Conservation (phyloP, 2,329 filamentous ascomycete genomes). For the Leptographium radiaticola region DNA sequence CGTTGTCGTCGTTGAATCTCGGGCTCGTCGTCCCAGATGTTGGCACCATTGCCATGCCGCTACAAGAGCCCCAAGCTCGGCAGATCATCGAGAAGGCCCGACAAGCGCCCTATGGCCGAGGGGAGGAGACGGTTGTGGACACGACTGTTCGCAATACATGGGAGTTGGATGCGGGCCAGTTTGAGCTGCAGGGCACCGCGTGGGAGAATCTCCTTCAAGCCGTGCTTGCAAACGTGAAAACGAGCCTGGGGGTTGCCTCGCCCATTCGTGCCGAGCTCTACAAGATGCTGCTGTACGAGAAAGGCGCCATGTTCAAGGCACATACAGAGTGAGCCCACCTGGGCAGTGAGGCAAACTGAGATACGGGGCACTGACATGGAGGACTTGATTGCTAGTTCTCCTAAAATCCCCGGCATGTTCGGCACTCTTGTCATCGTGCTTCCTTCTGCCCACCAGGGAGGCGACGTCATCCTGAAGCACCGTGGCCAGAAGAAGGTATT, state of each 20-base stretch:
- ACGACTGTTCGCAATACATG: constrained; percentile 23
- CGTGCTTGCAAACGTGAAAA: constrained; percentile 14
- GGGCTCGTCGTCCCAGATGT: background rate
- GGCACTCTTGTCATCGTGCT: constrained; percentile 32
- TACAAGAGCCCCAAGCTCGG: background rate
- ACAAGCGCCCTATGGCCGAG: constrained; percentile 23
- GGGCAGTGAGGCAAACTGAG: too few relatives aligned
- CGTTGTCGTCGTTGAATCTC: background rate
- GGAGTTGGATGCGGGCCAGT: constrained; percentile 23
- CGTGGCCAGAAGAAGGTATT: constrained; percentile 17
- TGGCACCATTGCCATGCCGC: background rate
- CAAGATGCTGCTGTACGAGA: constrained; percentile 32
- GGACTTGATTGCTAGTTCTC: constrained; percentile 14
- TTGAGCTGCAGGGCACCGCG: constrained; percentile 21
- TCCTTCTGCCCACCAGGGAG: constrained; percentile 31
- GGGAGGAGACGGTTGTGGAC: constrained; percentile 24
- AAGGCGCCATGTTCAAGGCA: constrained; percentile 31
- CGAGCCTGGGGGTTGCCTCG: constrained; percentile 16
- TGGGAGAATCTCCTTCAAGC: constrained; percentile 19
- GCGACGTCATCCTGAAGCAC: constrained; percentile 25
- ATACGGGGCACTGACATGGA: background rate
- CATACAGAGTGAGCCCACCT: constrained; percentile 22
- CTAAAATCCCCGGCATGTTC: constrained; percentile 32
- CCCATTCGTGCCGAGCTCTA: constrained; percentile 19
- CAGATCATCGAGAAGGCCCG: constrained; percentile 1